These are phyloP conservation scores for Chlorella vulgaris DNA, from an alignment of 139 green algal species.

Conservation along the genomic window DNA sequence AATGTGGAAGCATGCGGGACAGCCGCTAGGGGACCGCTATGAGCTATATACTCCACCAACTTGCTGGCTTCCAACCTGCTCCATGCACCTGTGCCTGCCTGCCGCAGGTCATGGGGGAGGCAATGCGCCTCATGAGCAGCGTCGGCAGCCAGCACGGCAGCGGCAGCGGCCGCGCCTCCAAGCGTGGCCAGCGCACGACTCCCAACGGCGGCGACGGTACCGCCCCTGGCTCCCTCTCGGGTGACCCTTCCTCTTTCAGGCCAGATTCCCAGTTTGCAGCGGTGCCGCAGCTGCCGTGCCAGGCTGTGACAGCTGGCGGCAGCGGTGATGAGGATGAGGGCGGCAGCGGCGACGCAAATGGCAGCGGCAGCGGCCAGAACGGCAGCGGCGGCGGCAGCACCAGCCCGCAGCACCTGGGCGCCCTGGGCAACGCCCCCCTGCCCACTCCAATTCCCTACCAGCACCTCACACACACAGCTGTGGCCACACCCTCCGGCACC, in stretches of 20 bases:
- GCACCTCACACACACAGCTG: constrained; percentile 11
- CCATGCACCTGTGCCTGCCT: not conserved
- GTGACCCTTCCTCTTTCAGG: constrained; percentile 18
- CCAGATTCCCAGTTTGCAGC: constrained; percentile 48
- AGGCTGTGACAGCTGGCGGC: constrained; percentile 27
- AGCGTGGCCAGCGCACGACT: constrained; percentile 24
- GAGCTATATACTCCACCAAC: too few species aligned
- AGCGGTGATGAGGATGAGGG: constrained; percentile 33
- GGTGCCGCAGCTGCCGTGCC: constrained; percentile 32
- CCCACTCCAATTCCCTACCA: constrained; percentile 15
- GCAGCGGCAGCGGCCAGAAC: constrained; percentile 19
- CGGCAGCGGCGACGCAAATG: constrained; percentile 30
- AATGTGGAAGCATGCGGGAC: too few species aligned
- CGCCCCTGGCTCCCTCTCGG: constrained; percentile 16
- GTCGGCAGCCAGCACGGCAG: constrained; percentile 31
- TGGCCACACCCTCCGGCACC: constrained; percentile 9
- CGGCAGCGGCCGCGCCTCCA: constrained; percentile 20
- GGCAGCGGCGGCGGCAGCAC: constrained; percentile 32
- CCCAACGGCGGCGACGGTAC: constrained; percentile 31
- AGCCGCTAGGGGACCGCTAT: too few species aligned
- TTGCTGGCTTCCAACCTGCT: not conserved
- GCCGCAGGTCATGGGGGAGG: constrained; percentile 27
- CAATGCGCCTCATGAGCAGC: constrained; percentile 30
- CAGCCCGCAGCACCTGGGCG: constrained; percentile 7
- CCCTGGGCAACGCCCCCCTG: not conserved